Evolutionary conservation across 495 filamentous ascomycete genomes (phyloP), one percentile per base, ranked within the genome.

Genomic region (Penicillium paxilli): DNA sequence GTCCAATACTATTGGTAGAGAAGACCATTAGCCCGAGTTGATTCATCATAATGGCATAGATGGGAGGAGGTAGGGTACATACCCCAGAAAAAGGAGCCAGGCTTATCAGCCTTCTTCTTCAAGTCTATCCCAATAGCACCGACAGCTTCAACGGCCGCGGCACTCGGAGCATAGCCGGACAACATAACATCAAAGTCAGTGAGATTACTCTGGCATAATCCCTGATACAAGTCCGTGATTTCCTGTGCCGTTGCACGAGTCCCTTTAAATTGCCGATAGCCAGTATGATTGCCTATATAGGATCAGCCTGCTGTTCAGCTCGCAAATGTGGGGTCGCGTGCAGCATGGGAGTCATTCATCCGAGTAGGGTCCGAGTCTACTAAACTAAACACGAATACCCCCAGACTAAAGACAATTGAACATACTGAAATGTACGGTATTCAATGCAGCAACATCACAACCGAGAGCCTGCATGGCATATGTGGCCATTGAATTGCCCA

Each of bases 371-470:
- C 46, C 11, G 51, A 46, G 17, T 16, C 25, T 16, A 37, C n/a
- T n/a, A n/a, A 37, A 8, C 6, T 37, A 16, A 45, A 21, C 52
- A 24, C 16, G 40, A 40, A 44, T 12, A 9, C 10, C 33, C 19
- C 20, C 11, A 9, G 17, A n/a, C 11, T n/a, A 28, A 44, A 19
- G n/a, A 40, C 19, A 9, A 22, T 42, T 5, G 9, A 25, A 69
- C 79, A 59, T 75, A 90, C 92, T 96, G 73, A 94, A 98, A 57
- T 98, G 87, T 16, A 98, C 94, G 3, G 94, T 98, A 65, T 98
- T 96, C 58, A 98, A 76, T 8, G 90, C 88, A 9, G 92, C 86
- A 3, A 96, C 92, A 60, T 98, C 94, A 65, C 92, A 96, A 35
- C 94, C 94, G 53, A 98, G 76, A 2, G 87, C 83, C 69, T 98